phyloP scores from a whole-genome alignment of 169 alveolate genomes.

The Cryptosporidium andersoni region DNA sequence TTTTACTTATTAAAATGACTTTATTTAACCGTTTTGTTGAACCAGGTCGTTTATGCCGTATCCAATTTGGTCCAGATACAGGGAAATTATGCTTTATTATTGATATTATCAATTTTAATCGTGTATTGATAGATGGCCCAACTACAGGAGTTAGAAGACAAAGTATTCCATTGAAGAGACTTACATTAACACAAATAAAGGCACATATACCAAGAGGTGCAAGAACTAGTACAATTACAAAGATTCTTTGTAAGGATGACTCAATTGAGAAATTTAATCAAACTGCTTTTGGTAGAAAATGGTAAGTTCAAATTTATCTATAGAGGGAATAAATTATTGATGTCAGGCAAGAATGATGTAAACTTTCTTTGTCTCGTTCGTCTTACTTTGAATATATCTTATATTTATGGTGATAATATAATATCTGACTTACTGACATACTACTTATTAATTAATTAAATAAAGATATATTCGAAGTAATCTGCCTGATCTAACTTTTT shows the following conservation, averaged over 20 bases:
- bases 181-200: conserved; percentile 86
- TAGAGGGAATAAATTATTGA: not conserved
- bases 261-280: conserved; percentile 80
- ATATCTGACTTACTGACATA: not conserved
- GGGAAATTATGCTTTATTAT: conserved; percentile 91
- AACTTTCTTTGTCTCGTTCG: conserved; percentile 69
- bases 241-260: conserved; percentile 79
- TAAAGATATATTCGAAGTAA: not conserved
- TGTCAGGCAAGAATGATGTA: conserved; percentile 28
- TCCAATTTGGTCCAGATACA: conserved; percentile 91
- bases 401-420: not conserved
- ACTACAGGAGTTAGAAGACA: conserved; percentile 87
- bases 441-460: not conserved
- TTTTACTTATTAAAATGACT: conserved; percentile 70
- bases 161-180: conserved; percentile 86
- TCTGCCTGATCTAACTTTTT: not conserved
- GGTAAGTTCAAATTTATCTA: conserved; percentile 62
- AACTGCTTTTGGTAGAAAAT: conserved; percentile 84
- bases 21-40: conserved; percentile 89
- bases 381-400: conserved; percentile 4
- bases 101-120: conserved; percentile 85
- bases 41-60: conserved; percentile 91
- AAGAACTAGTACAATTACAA: conserved; percentile 83
- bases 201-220: conserved; percentile 87
- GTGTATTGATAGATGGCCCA: conserved; percentile 91